Evolutionary conservation across 352 stramenopile genomes (phyloP).

Genomic region (Globisporangium cederbergense): DNA sequence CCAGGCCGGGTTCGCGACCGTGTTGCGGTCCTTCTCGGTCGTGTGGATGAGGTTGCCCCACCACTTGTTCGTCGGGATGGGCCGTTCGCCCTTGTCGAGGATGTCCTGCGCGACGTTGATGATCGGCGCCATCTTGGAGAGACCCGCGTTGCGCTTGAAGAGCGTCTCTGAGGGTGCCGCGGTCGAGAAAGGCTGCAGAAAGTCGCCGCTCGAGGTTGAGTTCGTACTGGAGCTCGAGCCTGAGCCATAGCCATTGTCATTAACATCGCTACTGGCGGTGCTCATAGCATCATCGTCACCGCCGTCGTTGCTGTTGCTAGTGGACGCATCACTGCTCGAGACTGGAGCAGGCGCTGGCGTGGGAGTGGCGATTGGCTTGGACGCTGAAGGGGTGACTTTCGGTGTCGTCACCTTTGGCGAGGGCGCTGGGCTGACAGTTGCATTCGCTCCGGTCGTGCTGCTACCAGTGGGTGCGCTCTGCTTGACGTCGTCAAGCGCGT

Average conservation of each 20-base stretch:
- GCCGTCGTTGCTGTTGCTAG: neutral
- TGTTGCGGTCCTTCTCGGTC: slow-evolving; percentile 32
- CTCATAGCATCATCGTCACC: neutral
- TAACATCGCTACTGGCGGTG: neutral
- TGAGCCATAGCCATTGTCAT: neutral
- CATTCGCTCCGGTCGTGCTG: neutral
- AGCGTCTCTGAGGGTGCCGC: slow-evolving; percentile 34
- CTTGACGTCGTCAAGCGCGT: slow-evolving; percentile 12
- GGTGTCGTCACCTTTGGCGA: neutral
- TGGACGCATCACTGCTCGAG: neutral
- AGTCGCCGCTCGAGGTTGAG: slow-evolving; percentile 1
- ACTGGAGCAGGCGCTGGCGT: neutral
- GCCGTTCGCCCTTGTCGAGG: slow-evolving; percentile 24
- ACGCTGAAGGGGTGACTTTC: neutral
- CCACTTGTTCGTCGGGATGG: slow-evolving; percentile 82
- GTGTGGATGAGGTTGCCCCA: slow-evolving; percentile 76
- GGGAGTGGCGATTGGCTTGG: neutral
- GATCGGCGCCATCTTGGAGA: slow-evolving; percentile 46
- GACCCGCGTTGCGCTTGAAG: slow-evolving; percentile 40
- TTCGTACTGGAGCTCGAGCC: neutral
- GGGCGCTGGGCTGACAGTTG: neutral
- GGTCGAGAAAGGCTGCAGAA: slow-evolving; percentile 40
- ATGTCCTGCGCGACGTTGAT: slow-evolving; percentile 55
- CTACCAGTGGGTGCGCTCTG: slow-evolving; percentile 2
- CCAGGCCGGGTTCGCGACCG: slow-evolving; percentile 49